These are phyloP conservation scores for Tuber magnatum DNA, from an alignment of 495 filamentous ascomycete genomes.

Conservation along the genomic window DNA sequence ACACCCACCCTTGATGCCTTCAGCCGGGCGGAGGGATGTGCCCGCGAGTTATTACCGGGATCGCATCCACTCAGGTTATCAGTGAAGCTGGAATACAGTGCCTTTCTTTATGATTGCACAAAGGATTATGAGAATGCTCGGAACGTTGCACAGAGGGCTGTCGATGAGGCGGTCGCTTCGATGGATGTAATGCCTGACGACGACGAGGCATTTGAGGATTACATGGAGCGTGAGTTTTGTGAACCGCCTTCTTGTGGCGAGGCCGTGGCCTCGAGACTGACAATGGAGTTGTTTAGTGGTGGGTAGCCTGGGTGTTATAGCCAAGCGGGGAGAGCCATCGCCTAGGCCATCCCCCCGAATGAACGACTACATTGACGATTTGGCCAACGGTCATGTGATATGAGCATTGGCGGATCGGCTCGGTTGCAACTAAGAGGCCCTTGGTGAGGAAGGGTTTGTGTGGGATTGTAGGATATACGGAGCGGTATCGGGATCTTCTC, in stretches of 20 bases:
- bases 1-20: conserved; percentile 74
- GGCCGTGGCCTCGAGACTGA: conserved; percentile 4
- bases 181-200: conserved; percentile 88
- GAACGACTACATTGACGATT: conserved; percentile 8
- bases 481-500: background rate
- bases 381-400: conserved; percentile 16
- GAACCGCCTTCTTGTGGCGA: background rate
- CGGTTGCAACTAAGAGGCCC: background rate
- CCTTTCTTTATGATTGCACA: conserved; percentile 88
- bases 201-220: conserved; percentile 47
- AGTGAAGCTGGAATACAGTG: conserved; percentile 87
- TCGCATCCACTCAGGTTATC: conserved; percentile 85
- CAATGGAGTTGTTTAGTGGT: conserved; percentile 40
- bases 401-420: background rate
- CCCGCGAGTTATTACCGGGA: conserved; percentile 67
- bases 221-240: conserved; percentile 40
- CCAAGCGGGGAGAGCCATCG: conserved; percentile 43
- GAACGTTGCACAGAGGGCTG: conserved; percentile 68
- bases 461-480: background rate
- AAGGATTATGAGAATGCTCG: conserved; percentile 70
- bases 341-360: conserved; percentile 29
- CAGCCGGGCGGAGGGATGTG: conserved; percentile 64
- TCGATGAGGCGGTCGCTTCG: conserved; percentile 83
- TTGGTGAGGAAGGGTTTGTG: background rate
- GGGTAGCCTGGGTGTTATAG: conserved; percentile 45